Evolutionary conservation across 305 asterid genomes (phyloP).

Genomic region (Plantago coronopus): DNA sequence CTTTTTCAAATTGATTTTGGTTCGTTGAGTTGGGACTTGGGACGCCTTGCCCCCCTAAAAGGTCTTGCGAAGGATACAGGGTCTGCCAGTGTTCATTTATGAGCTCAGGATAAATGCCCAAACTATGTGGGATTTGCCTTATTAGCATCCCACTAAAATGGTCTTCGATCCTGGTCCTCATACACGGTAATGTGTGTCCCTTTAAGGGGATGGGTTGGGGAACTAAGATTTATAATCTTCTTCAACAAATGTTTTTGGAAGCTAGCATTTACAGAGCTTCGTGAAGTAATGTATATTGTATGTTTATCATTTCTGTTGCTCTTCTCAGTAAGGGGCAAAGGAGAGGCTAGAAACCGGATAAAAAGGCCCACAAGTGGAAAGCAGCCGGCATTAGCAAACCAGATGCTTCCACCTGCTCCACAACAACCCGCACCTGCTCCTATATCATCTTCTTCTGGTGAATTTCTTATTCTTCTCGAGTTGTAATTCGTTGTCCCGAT

Average conservation of each 20-base stretch:
- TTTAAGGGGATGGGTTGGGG: not conserved
- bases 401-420: slow-evolving; percentile 37
- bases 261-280: not conserved
- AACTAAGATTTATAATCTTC: not conserved
- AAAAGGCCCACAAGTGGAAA: slow-evolving; percentile 33
- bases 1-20: no score
- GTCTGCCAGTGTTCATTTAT: no score
- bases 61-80: no score
- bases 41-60: not conserved
- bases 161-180: no score
- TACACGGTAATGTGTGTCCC: no score
- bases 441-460: slow-evolving; percentile 48
- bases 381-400: slow-evolving; percentile 37
- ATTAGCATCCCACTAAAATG: no score
- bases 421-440: slow-evolving; percentile 32
- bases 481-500: not conserved
- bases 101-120: no score
- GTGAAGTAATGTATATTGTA: not conserved
- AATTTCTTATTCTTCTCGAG: slow-evolving; percentile 21
- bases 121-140: no score
- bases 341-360: slow-evolving; percentile 33
- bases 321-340: slow-evolving; percentile 38
- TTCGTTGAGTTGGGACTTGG: not conserved
- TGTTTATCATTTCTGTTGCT: slow-evolving; percentile 14
- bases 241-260: not conserved